Evolutionary conservation across 495 filamentous ascomycete species (phyloP).

Genomic region (Tuber brumale): DNA sequence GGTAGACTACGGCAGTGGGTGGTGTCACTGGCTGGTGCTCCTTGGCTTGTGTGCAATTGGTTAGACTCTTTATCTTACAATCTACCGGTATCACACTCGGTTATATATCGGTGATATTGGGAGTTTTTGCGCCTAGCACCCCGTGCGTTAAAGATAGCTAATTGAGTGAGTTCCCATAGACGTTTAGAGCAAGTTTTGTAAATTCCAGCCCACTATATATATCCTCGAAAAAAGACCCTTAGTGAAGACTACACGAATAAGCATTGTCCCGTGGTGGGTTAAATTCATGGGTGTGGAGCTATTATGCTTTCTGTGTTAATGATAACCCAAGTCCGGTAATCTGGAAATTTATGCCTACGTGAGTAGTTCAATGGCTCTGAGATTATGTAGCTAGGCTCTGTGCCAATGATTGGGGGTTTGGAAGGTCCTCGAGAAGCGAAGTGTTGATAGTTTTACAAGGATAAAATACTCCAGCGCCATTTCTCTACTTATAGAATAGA

Average conservation of each 20-base stretch:
- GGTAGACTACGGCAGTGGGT: too few species aligned
- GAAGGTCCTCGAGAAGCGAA: too few species aligned
- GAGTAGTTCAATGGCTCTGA: background rate
- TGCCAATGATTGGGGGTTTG: too few species aligned
- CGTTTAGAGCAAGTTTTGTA: background rate
- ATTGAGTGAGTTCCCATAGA: background rate
- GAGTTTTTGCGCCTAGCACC: background rate
- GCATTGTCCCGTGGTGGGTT: too few species aligned
- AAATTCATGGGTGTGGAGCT: background rate
- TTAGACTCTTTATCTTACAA: background rate
- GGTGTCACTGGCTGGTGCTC: background rate
- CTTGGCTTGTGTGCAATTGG: background rate
- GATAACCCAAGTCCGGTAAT: background rate
- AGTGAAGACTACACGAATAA: too few species aligned
- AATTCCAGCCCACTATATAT: too few species aligned
- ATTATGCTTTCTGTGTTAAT: background rate
- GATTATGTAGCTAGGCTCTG: background rate
- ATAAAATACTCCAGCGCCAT: too few species aligned
- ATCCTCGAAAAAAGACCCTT: too few species aligned
- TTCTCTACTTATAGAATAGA: too few species aligned
- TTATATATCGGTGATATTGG: background rate
- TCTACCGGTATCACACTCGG: too few species aligned
- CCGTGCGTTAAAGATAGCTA: background rate
- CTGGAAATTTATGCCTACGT: background rate
- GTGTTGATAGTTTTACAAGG: too few species aligned